These are phyloP conservation scores for Diaporthe vaccinii DNA, from an alignment of 2,329 filamentous ascomycete species.

Conservation along the genomic window DNA sequence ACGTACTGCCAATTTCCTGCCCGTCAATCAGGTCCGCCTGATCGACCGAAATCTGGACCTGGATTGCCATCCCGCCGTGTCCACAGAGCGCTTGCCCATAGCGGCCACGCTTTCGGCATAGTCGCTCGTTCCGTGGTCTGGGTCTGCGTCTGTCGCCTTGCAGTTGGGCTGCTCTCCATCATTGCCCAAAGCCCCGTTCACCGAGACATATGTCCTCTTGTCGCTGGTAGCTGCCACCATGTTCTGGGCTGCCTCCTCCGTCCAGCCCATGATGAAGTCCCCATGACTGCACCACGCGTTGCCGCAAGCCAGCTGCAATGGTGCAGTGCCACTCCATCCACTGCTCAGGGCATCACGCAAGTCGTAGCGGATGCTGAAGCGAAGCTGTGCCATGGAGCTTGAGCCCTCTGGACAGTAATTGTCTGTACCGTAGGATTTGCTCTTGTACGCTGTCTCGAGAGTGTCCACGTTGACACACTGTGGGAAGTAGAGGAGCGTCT, in stretches of 20 bases:
- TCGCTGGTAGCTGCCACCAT: conserved; percentile 52
- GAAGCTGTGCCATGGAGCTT: conserved; percentile 57
- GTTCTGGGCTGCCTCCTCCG: conserved; percentile 54
- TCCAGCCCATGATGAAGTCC: conserved; percentile 63
- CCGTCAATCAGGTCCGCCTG: background rate
- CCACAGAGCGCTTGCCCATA: conserved; percentile 41
- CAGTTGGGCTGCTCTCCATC: conserved; percentile 51
- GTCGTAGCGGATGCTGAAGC: conserved; percentile 60
- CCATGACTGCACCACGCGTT: conserved; percentile 57
- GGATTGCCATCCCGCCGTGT: background rate
- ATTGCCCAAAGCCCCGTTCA: conserved; percentile 53
- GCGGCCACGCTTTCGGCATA: conserved; percentile 52
- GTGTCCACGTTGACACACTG: conserved; percentile 54
- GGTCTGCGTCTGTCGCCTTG: conserved; percentile 55
- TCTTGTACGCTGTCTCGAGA: conserved; percentile 49
- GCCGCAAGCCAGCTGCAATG: conserved; percentile 55
- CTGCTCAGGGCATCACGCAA: conserved; percentile 53
- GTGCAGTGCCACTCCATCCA: conserved; percentile 56
- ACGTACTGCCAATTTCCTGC: background rate
- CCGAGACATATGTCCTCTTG: conserved; percentile 49
- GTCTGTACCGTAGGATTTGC: conserved; percentile 48
- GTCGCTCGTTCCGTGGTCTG: conserved; percentile 54
- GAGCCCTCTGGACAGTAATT: conserved; percentile 55
- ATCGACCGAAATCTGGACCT: conserved; percentile 4
- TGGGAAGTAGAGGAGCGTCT: conserved; percentile 67